phyloP scores from a whole-genome alignment of 176 grass and related monocot genomes.

The Juncus inflexus region DNA sequence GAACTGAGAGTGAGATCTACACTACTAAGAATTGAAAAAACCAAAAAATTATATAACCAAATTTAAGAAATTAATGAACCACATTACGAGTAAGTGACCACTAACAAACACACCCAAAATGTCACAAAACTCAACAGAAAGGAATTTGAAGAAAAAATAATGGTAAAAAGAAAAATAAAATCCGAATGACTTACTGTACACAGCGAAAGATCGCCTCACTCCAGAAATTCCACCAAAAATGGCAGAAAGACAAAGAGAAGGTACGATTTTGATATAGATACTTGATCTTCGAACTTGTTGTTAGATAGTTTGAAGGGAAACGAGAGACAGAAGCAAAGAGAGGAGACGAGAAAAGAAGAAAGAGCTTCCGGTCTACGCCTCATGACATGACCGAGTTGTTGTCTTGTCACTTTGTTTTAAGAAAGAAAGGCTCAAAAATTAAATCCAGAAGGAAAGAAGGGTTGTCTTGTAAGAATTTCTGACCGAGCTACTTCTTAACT shows the following conservation, averaged over 20 bases:
- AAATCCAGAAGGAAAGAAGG: no score
- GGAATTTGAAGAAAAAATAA: not conserved
- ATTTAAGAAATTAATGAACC: no score
- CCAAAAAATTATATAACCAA: no score
- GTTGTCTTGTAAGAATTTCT: no score
- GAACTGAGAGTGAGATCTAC: no score
- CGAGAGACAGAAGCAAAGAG: conserved; percentile 8
- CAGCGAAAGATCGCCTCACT: conserved; percentile 3
- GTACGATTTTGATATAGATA: not conserved
- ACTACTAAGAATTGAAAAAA: no score
- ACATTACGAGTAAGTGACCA: no score
- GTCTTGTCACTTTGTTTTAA: conserved; percentile 16
- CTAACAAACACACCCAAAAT: no score
- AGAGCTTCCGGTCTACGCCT: conserved; percentile 42
- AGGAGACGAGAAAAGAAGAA: not conserved
- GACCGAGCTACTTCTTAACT: no score
- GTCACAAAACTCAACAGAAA: not conserved
- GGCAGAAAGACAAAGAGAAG: not conserved
- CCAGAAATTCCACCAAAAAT: conserved; percentile 13
- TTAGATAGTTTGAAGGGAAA: not conserved
- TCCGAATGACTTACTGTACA: not conserved
- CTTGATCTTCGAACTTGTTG: not conserved
- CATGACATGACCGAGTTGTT: conserved; percentile 7
- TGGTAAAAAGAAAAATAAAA: not conserved
- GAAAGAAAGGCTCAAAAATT: not conserved